Conservation (phyloP, 805 yeast species). For the Candida chilensis region DNA sequence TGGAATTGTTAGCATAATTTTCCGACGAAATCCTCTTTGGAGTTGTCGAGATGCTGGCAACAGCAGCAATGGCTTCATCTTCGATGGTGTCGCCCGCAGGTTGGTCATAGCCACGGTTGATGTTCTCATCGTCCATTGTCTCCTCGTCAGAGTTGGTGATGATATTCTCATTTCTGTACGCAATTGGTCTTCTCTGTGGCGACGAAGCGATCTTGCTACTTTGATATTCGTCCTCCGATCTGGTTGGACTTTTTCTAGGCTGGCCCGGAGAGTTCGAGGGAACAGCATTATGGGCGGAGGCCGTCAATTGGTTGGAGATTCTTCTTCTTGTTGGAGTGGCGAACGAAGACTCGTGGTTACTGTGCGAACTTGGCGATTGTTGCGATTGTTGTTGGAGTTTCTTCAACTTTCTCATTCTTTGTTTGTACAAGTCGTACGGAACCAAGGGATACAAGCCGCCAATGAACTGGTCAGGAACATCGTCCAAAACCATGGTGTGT, state of each 20-base stretch:
- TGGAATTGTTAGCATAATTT: slow-evolving; percentile 5
- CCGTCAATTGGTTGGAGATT: slow-evolving; percentile 58
- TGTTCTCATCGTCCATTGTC: slow-evolving; percentile 9
- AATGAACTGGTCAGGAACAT: slow-evolving; percentile 52
- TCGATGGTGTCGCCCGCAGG: slow-evolving; percentile 7
- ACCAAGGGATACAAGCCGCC: slow-evolving; percentile 62
- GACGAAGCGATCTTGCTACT: slow-evolving; percentile 7
- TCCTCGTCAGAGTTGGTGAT: slow-evolving; percentile 38
- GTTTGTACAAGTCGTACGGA: slow-evolving; percentile 51
- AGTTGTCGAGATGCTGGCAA: slow-evolving; percentile 1
- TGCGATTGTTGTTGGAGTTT: slow-evolving; percentile 24
- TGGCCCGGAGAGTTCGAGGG: slow-evolving; percentile 96
- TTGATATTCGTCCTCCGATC: slow-evolving; percentile 14
- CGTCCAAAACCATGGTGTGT: slow-evolving; percentile 77
- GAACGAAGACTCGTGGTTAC: slow-evolving; percentile 38
- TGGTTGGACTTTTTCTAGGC: slow-evolving; percentile 63
- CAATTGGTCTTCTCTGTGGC: slow-evolving; percentile 16
- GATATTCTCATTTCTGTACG: slow-evolving; percentile 20
- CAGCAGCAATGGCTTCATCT: slow-evolving; percentile 4
- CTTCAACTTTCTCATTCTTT: slow-evolving; percentile 32
- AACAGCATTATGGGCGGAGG: slow-evolving; percentile 66
- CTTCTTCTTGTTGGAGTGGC: slow-evolving; percentile 71
- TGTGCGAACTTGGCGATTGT: slow-evolving; percentile 14
- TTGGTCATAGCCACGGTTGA: slow-evolving; percentile 6
- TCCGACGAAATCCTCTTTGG: slow-evolving; percentile 1